Conservation (phyloP, 805 yeast genomes). For the Hanseniaspora meyeri region DNA sequence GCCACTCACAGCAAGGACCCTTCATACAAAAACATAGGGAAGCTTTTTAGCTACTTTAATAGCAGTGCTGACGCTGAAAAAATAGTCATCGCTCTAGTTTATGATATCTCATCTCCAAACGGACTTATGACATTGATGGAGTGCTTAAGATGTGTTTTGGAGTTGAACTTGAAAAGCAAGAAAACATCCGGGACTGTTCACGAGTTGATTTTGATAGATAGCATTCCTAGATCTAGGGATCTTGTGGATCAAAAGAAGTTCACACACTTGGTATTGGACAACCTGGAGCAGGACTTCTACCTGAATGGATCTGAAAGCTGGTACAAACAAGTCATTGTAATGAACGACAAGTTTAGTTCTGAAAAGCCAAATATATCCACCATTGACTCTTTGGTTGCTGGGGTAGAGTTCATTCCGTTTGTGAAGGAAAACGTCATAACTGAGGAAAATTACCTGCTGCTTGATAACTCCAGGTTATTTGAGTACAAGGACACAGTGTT, state of each 20-base stretch:
- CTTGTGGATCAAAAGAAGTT: conserved; percentile 15
- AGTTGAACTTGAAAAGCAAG: conserved; percentile 15
- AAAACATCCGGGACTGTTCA: neutral
- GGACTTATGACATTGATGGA: conserved; percentile 14
- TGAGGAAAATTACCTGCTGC: conserved; percentile 20
- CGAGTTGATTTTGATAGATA: conserved; percentile 16
- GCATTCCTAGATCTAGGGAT: conserved; percentile 24
- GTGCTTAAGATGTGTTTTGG: conserved; percentile 22
- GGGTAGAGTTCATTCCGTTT: neutral
- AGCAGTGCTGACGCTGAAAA: conserved; percentile 26
- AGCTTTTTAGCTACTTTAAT: neutral
- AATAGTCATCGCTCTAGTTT: conserved; percentile 13
- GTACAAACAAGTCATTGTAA: conserved; percentile 27
- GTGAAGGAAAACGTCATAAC: conserved; percentile 4
- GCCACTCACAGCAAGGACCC: neutral
- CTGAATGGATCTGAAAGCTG: conserved; percentile 19
- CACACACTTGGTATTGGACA: conserved; percentile 27
- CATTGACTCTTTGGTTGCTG: conserved; percentile 23
- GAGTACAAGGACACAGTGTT: conserved; percentile 28
- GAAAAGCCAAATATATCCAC: conserved; percentile 9
- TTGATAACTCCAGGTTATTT: conserved; percentile 29
- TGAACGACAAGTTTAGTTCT: conserved; percentile 16
- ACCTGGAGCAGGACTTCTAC: conserved; percentile 20
- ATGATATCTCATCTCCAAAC: conserved; percentile 23
- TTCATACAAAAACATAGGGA: conserved; percentile 20